Percentiles rank a stretch among this genome's conserved stretches.
phyloP scores from a whole-genome alignment of 805 yeast species.

The Cyberlindnera bimundalis region DNA sequence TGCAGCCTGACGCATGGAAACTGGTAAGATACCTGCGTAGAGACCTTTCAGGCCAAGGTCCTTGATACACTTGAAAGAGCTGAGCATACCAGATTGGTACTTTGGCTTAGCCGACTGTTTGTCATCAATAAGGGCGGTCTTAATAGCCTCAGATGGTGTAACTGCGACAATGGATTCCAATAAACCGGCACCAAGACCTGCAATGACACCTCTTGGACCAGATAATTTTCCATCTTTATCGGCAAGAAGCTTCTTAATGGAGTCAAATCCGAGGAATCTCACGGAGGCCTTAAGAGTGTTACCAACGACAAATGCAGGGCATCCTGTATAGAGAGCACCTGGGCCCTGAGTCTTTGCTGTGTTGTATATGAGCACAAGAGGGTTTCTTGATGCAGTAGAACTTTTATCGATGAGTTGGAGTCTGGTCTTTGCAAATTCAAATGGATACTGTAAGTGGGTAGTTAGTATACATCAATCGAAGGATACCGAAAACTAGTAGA shows the following conservation, averaged over 20 bases:
- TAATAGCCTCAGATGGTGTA: slow-evolving; percentile 95
- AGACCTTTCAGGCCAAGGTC: slow-evolving; percentile 84
- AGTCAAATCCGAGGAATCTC: slow-evolving; percentile 88
- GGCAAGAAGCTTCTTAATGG: slow-evolving; percentile 69
- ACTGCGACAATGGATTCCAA: slow-evolving; percentile 90
- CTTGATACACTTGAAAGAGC: slow-evolving; percentile 53
- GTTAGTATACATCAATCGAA: too few relatives aligned
- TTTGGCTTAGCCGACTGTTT: slow-evolving; percentile 72
- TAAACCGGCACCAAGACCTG: slow-evolving; percentile 97
- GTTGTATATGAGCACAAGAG: slow-evolving; percentile 72
- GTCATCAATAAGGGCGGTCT: slow-evolving; percentile 94
- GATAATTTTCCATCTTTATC: slow-evolving; percentile 86
- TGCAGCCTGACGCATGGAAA: slow-evolving; percentile 92
- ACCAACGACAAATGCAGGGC: slow-evolving; percentile 95
- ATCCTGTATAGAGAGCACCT: slow-evolving; percentile 81
- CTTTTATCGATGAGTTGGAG: slow-evolving; percentile 74
- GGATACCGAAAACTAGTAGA: too few relatives aligned
- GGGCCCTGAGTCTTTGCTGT: slow-evolving; percentile 78
- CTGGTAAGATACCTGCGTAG: slow-evolving; percentile 89
- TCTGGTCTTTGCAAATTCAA: slow-evolving; percentile 94
- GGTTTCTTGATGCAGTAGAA: slow-evolving; percentile 71
- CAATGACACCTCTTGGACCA: slow-evolving; percentile 88
- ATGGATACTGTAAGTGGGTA: slow-evolving; percentile 55
- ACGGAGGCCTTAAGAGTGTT: slow-evolving; percentile 97
- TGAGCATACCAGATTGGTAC: slow-evolving; percentile 62